These are phyloP conservation scores for Wickerhamomyces sp. DNA, from an alignment of 1,139 yeast genomes.

Conservation along the genomic window DNA sequence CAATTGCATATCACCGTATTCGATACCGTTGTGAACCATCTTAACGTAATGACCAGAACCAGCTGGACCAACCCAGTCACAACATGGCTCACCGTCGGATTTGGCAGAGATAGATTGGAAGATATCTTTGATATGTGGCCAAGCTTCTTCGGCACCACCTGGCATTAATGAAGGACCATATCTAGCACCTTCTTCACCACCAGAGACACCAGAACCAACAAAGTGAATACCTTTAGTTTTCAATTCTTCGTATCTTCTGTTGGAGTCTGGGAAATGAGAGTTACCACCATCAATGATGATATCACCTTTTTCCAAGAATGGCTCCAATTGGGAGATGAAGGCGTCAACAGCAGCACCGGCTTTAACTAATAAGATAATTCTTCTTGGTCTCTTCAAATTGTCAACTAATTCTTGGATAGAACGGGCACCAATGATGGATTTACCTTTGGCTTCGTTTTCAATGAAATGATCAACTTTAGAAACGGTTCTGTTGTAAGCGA, in stretches of 20 bases:
- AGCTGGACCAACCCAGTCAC: slow-evolving; percentile 99
- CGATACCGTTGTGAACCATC: slow-evolving; percentile 99
- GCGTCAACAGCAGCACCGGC: slow-evolving; percentile 95
- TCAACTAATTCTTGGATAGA: slow-evolving; percentile 84
- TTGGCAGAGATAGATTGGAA: slow-evolving; percentile 97
- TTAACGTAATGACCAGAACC: slow-evolving; percentile 99
- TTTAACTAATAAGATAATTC: slow-evolving; percentile 89
- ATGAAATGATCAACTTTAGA: slow-evolving; percentile 92
- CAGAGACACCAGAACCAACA: slow-evolving; percentile 99
- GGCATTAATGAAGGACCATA: slow-evolving; percentile 99
- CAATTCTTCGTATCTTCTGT: slow-evolving; percentile 92
- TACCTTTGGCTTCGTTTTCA: slow-evolving; percentile 94
- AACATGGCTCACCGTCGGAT: slow-evolving; percentile 98
- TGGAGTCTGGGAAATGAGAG: slow-evolving; percentile 98
- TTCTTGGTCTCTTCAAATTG: slow-evolving; percentile 95
- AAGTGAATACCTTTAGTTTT: slow-evolving; percentile 83
- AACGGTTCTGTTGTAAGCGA: slow-evolving; percentile 97
- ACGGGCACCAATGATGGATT: slow-evolving; percentile 91
- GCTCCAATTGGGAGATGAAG: slow-evolving; percentile 83
- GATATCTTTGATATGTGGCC: slow-evolving; percentile 97
- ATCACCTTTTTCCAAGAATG: slow-evolving; percentile 93
- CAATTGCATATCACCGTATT: slow-evolving; percentile 99
- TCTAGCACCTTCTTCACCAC: slow-evolving; percentile 99
- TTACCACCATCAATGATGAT: slow-evolving; percentile 99
- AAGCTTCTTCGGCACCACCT: slow-evolving; percentile 96